Conservation (phyloP, 2,329 filamentous ascomycete species). For the Chrysoporthe puriensis region DNA sequence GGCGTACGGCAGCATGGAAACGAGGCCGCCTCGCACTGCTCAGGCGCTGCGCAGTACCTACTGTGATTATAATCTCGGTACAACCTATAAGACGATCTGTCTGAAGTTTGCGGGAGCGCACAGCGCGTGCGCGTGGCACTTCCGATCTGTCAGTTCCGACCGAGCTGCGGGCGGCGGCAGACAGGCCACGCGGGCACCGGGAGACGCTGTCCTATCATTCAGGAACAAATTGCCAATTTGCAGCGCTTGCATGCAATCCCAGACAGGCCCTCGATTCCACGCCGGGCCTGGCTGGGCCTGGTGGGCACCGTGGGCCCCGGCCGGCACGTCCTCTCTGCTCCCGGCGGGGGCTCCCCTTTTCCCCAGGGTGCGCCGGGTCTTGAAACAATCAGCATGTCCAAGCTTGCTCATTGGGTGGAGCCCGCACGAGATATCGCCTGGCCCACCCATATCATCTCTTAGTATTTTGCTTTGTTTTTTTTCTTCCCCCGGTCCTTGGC, state of each 20-base stretch:
- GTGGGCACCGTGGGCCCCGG: conserved; percentile 1
- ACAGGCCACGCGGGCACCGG: background rate
- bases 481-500: background rate
- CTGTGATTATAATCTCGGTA: too few relatives aligned
- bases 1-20: too few relatives aligned
- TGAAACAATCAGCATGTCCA: conserved; percentile 23
- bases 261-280: conserved; percentile 6
- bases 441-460: background rate
- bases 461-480: background rate
- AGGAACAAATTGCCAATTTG: conserved; percentile 18
- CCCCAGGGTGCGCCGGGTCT: background rate
- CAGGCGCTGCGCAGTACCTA: too few relatives aligned
- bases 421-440: conserved; percentile 11
- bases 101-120: background rate
- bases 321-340: conserved; percentile 18
- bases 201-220: background rate
- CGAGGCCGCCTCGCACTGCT: too few relatives aligned
- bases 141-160: background rate
- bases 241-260: conserved; percentile 3
- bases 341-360: conserved; percentile 22
- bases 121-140: background rate
- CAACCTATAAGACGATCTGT: background rate
- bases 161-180: background rate
- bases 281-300: background rate
- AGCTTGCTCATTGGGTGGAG: conserved; percentile 26